phyloP scores from a whole-genome alignment of 1,139 yeast species.

The Yamadazyma pseudoaaseri region DNA sequence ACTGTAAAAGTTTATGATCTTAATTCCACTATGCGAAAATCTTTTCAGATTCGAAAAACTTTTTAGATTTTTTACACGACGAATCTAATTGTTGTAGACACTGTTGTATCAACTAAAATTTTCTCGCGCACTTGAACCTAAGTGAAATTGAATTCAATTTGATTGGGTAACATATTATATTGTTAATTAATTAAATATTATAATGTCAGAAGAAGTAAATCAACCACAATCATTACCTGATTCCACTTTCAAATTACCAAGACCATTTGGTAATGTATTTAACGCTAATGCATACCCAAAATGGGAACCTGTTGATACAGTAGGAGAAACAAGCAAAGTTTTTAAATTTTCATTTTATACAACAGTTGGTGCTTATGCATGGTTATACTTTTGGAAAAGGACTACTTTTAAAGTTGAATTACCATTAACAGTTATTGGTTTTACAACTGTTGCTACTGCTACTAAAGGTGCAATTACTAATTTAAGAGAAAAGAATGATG shows the following conservation, averaged over 20 bases:
- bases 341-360: slow-evolving; percentile 44
- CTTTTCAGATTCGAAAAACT: too few species aligned
- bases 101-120: too few species aligned
- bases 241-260: slow-evolving; percentile 42
- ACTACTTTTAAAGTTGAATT: slow-evolving; percentile 44
- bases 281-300: slow-evolving; percentile 44
- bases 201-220: slow-evolving; percentile 10
- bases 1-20: too few species aligned
- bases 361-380: slow-evolving; percentile 48
- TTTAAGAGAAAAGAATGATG: slow-evolving; percentile 49
- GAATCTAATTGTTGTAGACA: not conserved
- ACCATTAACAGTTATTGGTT: slow-evolving; percentile 41
- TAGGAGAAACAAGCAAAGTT: slow-evolving; percentile 38
- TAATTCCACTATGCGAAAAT: too few species aligned
- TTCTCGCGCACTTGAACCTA: not conserved
- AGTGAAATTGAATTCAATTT: slow-evolving; percentile 8
- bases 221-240: slow-evolving; percentile 24
- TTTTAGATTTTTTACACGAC: not conserved
- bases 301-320: slow-evolving; percentile 47
- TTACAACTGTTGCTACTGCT: slow-evolving; percentile 45
- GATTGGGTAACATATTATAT: slow-evolving; percentile 10
- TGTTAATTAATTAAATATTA: not conserved
- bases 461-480: slow-evolving; percentile 41
- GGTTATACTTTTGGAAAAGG: slow-evolving; percentile 49
- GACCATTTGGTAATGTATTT: slow-evolving; percentile 41